phyloP scores from a whole-genome alignment of 306 rosid genomes.

The Cicer arietinum region DNA sequence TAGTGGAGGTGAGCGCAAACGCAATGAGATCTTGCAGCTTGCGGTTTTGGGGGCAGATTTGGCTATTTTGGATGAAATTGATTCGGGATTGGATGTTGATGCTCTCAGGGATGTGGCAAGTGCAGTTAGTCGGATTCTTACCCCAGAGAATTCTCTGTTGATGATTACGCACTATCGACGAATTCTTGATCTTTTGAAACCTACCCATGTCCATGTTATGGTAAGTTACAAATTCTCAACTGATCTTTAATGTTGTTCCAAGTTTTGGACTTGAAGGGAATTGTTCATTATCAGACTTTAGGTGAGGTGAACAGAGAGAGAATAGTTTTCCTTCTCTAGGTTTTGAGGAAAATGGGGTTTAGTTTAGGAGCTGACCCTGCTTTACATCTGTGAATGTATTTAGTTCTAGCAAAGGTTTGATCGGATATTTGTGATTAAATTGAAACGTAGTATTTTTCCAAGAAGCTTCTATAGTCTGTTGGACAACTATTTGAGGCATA shows the following conservation, averaged over 20 bases:
- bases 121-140: slow-evolving; percentile 77
- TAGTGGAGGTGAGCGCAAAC: slow-evolving; percentile 95
- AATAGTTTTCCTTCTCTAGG: slow-evolving; percentile 2
- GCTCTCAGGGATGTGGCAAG: slow-evolving; percentile 92
- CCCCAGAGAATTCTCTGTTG: slow-evolving; percentile 74
- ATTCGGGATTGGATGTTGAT: slow-evolving; percentile 97
- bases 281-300: slow-evolving; percentile 2
- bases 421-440: not conserved
- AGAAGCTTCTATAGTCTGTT: slow-evolving; percentile 12
- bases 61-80: slow-evolving; percentile 92
- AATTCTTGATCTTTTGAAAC: slow-evolving; percentile 78
- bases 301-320: not conserved
- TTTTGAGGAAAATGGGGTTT: slow-evolving; percentile 10
- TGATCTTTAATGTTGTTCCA: slow-evolving; percentile 32
- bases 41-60: slow-evolving; percentile 95
- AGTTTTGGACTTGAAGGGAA: slow-evolving; percentile 31
- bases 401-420: not conserved
- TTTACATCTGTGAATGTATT: not conserved
- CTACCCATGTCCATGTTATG: slow-evolving; percentile 81
- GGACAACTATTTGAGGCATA: slow-evolving; percentile 8
- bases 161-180: slow-evolving; percentile 91
- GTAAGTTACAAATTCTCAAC: slow-evolving; percentile 59
- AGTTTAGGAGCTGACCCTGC: slow-evolving; percentile 9
- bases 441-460: not conserved
- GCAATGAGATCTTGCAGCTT: slow-evolving; percentile 93